Conservation (phyloP, 2,329 filamentous ascomycete genomes). For the Cercospora zeae-maydis region DNA sequence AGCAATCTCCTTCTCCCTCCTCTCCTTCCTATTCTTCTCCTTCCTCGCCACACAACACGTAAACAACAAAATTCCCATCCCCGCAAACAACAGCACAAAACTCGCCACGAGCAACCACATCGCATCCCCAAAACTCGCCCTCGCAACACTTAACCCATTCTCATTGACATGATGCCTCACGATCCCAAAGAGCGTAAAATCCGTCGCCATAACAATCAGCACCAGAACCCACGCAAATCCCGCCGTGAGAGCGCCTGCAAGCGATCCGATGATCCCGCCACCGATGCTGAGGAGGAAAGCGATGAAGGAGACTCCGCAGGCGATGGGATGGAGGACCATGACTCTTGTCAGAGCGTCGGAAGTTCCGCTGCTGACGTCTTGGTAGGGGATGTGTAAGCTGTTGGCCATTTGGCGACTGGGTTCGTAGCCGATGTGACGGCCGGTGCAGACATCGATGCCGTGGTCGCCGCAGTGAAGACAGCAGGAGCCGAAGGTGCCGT, state of each 20-base stretch:
- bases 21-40: conserved; percentile 22
- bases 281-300: conserved; percentile 56
- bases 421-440: conserved; percentile 54
- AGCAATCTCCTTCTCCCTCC: conserved; percentile 5
- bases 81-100: conserved; percentile 55
- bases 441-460: conserved; percentile 47
- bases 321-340: conserved; percentile 62
- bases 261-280: conserved; percentile 51
- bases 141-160: conserved; percentile 35
- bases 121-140: conserved; percentile 52
- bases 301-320: conserved; percentile 56
- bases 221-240: conserved; percentile 51
- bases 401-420: conserved; percentile 47
- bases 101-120: conserved; percentile 60
- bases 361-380: conserved; percentile 44
- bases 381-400: conserved; percentile 43
- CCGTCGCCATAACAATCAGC: conserved; percentile 49
- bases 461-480: conserved; percentile 30
- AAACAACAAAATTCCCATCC: conserved; percentile 56
- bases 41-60: conserved; percentile 37
- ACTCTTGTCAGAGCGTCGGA: conserved; percentile 34
- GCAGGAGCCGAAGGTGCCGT: conserved; percentile 62
- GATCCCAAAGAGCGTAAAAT: conserved; percentile 57
- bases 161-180: conserved; percentile 54
- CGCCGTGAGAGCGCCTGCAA: conserved; percentile 51